phyloP scores from a whole-genome alignment of 2,329 filamentous ascomycete genomes.

The Incumbomyces delicatus region DNA sequence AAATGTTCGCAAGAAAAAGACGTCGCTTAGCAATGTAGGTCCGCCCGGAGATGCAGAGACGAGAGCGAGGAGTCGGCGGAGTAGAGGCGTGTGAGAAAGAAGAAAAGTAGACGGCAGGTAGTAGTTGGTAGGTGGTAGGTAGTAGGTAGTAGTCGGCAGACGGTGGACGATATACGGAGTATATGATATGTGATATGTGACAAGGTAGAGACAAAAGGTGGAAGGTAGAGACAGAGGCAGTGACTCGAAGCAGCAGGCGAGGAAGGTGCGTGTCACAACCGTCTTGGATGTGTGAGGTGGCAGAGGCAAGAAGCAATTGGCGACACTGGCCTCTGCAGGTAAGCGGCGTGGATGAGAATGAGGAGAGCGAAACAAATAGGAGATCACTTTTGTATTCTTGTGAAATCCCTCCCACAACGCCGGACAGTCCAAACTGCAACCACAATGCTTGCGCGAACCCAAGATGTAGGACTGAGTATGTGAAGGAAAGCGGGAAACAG shows the following conservation, averaged over 20 bases:
- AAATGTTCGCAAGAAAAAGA: slow-evolving; percentile 3
- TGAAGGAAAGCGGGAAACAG: slow-evolving; percentile 17
- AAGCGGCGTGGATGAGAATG: background rate
- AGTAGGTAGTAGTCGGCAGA: background rate
- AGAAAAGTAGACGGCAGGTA: background rate
- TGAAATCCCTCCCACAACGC: slow-evolving; percentile 19
- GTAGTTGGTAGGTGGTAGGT: background rate
- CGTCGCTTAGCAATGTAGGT: slow-evolving; percentile 2
- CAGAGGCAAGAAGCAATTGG: slow-evolving; percentile 3
- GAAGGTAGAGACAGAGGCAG: background rate
- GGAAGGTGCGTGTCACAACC: slow-evolving; percentile 16
- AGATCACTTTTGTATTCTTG: slow-evolving; percentile 12
- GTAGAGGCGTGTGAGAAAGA: background rate
- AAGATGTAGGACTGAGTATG: slow-evolving; percentile 15
- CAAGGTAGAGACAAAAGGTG: background rate
- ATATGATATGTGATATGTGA: no score
- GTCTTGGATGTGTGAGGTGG: slow-evolving; percentile 17
- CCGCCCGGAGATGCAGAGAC: slow-evolving; percentile 3
- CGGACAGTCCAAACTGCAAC: slow-evolving; percentile 21
- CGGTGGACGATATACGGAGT: background rate
- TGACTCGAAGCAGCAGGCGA: slow-evolving; percentile 3
- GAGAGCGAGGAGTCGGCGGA: background rate
- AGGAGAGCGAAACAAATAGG: slow-evolving; percentile 18
- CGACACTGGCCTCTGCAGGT: slow-evolving; percentile 2
- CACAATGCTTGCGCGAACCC: slow-evolving; percentile 13